phyloP scores from a whole-genome alignment of 129 eudicot genomes.

The Mikania micrantha region DNA sequence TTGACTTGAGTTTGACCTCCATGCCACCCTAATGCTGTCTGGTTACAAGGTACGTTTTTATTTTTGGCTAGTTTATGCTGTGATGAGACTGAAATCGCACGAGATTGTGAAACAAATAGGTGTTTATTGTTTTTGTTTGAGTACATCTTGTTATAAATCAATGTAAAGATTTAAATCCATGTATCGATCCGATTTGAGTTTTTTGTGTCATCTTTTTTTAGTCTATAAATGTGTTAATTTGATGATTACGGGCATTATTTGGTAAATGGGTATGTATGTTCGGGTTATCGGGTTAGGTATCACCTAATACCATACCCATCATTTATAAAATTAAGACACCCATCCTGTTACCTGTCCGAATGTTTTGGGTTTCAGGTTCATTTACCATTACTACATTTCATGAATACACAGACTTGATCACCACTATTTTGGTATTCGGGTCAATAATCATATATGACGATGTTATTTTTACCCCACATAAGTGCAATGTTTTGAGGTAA shows the following conservation, averaged over 20 bases:
- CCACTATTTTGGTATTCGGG: neutral
- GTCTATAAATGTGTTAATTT: neutral
- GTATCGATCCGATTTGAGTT: neutral
- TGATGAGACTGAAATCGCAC: neutral
- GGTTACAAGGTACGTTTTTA: constrained; percentile 1
- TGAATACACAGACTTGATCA: neutral
- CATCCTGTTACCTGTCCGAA: too few relatives aligned
- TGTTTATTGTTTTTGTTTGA: neutral
- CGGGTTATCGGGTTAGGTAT: too few relatives aligned
- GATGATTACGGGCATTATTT: too few relatives aligned
- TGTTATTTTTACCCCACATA: neutral
- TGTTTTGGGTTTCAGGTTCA: too few relatives aligned
- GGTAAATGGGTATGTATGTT: too few relatives aligned
- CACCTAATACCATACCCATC: too few relatives aligned
- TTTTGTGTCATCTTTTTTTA: neutral
- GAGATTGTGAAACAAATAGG: neutral
- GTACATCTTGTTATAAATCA: neutral
- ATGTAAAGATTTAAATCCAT: neutral
- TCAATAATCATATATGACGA: neutral
- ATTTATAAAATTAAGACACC: too few relatives aligned
- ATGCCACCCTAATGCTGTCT: neutral
- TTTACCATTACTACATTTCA: too few relatives aligned
- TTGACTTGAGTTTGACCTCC: neutral
- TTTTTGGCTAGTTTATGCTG: neutral
- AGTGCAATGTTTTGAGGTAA: neutral